Evolutionary conservation across 345 rosid species (phyloP), one percentile per base, ranked within the genome.

Genomic region (Draba incana): DNA sequence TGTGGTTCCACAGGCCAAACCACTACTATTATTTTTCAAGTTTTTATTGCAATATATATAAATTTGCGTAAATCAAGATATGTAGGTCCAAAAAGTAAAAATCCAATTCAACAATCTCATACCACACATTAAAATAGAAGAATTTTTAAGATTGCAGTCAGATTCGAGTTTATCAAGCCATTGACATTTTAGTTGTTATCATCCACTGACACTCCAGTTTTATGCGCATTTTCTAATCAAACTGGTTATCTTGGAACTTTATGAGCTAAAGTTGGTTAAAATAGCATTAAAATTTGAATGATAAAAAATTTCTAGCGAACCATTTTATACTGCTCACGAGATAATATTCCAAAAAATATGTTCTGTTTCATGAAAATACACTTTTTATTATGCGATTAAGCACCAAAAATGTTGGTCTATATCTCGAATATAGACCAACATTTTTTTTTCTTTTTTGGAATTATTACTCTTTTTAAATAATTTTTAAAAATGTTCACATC

Each of bases 121-220:
- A 74, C 68, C 78, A 74, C 72, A 60, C 44, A 74, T 9, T 59
- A 42, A 63, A 59, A 63, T 45, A 44, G 42, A 58, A 20, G 8
- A 20, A 58, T 51, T 39, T 4, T 43, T 23, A 59, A 66, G 68
- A 74, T 52, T 44, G 46, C 57, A 49, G 2, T 39, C 43, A 67
- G 78, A 74, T 74, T 74, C 63, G 68, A 60, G 72, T 52, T 67
- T 60, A 74, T 73, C 77, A 50, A 30, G 3, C 61, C 66, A 57
- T 65, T 48, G 66, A 25, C 71, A 65, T 31, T 64, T 15, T 57
- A 31, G 15, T 57, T 57, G 47, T 57, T 41, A 65, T 58, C 35
- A 73, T 7, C 71, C 66, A 65, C 47, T 66, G 38, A 57, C 30
- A 49, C 31, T 42, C 66, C n/a, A 57, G 30, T 55, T 56, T 25